These are phyloP conservation scores for Nannizzia gypsea DNA, from an alignment of 2,329 filamentous ascomycete genomes.

Conservation along the genomic window DNA sequence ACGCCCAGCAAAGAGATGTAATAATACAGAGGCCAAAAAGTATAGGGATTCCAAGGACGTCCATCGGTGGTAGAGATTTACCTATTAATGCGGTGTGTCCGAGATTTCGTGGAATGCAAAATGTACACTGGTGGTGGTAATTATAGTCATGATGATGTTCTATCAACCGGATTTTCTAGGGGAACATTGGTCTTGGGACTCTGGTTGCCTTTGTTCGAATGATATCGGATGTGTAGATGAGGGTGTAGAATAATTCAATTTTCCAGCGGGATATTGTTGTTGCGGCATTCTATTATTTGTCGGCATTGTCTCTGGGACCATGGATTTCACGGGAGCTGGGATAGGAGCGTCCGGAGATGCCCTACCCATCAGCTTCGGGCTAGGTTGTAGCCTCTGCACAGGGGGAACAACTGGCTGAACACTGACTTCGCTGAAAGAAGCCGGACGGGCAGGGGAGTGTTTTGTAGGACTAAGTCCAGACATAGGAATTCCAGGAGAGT, in stretches of 20 bases:
- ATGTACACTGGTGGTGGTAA: background rate
- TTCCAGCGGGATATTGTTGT: background rate
- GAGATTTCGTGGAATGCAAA: background rate
- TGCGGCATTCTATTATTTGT: background rate
- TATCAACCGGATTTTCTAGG: background rate
- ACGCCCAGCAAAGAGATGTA: background rate
- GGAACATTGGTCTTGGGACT: background rate
- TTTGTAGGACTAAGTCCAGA: constrained; percentile 39
- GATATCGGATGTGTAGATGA: background rate
- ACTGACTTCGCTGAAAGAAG: constrained; percentile 7
- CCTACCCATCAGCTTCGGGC: constrained; percentile 34
- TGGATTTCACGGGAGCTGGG: constrained; percentile 32
- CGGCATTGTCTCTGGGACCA: constrained; percentile 24
- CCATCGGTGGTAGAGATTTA: background rate
- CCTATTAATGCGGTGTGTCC: background rate
- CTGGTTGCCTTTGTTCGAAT: background rate
- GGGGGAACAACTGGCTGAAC: constrained; percentile 29
- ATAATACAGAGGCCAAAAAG: background rate
- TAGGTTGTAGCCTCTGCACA: constrained; percentile 31
- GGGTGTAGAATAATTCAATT: background rate
- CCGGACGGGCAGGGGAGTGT: constrained; percentile 27
- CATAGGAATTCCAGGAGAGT: constrained; percentile 26
- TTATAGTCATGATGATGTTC: background rate
- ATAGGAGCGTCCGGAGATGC: constrained; percentile 33
- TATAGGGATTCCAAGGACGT: background rate